phyloP scores from a whole-genome alignment of 352 stramenopile species.

The Pythium rishiriense region DNA sequence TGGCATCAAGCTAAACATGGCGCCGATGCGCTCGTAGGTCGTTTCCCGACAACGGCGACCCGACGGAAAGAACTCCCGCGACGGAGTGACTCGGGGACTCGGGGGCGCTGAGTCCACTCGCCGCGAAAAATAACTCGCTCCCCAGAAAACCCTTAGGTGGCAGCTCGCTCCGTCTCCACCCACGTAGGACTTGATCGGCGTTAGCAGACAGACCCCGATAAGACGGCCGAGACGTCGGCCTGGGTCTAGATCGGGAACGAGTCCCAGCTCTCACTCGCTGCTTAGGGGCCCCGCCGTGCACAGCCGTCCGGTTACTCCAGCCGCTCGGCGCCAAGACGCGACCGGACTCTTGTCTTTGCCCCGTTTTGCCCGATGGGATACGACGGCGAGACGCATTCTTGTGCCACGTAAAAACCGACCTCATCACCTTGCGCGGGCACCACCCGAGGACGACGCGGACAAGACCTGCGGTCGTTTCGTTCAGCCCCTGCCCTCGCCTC shows the following conservation, averaged over 20 bases:
- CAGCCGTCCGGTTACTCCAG: background rate
- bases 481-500: background rate
- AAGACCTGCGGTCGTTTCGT: background rate
- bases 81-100: background rate
- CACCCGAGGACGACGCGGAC: slow-evolving; percentile 7
- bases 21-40: no score
- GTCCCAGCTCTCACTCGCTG: no score
- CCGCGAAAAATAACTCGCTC: slow-evolving; percentile 2
- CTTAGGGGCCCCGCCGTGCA: no score
- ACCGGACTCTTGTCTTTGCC: background rate
- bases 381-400: slow-evolving; percentile 8
- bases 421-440: background rate
- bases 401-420: slow-evolving; percentile 8
- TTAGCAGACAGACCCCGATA: slow-evolving; percentile 6
- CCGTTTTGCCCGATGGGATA: slow-evolving; percentile 11
- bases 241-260: background rate
- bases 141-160: no score
- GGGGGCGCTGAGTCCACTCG: background rate
- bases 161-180: no score
- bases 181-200: background rate
- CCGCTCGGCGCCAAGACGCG: background rate
- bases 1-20: background rate
- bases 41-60: background rate
- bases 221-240: slow-evolving; percentile 4
- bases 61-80: background rate